Conservation (phyloP, 768 basidiomycete genomes). For the Coprinellus aureogranulatus region DNA sequence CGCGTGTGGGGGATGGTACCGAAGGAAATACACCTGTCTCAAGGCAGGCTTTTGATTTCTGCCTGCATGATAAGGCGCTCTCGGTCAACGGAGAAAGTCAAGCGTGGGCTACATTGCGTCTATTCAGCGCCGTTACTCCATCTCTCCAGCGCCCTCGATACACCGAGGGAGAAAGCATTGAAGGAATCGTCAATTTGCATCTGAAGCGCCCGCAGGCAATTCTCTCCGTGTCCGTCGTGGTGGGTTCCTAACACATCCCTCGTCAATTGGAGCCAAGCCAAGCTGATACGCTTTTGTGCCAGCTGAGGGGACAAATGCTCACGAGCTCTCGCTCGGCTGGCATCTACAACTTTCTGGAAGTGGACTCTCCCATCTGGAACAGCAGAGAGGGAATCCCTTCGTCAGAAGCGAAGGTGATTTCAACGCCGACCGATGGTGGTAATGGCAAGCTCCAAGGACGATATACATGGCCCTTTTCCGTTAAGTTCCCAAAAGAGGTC, state of each 20-base stretch:
- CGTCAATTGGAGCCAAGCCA: too few relatives aligned
- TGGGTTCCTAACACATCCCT: not conserved
- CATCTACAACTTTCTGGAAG: not conserved
- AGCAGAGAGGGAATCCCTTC: too few relatives aligned
- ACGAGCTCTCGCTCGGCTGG: not conserved
- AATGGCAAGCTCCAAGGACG: not conserved
- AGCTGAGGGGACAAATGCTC: not conserved
- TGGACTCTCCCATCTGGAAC: not conserved
- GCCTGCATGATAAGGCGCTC: not conserved
- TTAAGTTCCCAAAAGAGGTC: not conserved
- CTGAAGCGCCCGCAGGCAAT: not conserved
- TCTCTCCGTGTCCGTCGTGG: not conserved
- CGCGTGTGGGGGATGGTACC: not conserved
- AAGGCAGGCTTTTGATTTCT: not conserved
- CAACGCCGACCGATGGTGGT: not conserved
- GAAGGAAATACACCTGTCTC: too few relatives aligned
- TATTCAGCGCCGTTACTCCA: not conserved
- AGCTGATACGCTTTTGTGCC: too few relatives aligned
- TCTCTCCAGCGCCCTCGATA: not conserved
- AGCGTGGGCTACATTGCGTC: not conserved
- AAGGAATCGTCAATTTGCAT: not conserved
- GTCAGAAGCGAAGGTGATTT: too few relatives aligned
- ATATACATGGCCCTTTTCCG: not conserved
- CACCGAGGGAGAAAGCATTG: not conserved
- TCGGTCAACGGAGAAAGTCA: not conserved